These are phyloP conservation scores for Cyclocybe aegerita DNA, from an alignment of 768 basidiomycete species.

Conservation along the genomic window DNA sequence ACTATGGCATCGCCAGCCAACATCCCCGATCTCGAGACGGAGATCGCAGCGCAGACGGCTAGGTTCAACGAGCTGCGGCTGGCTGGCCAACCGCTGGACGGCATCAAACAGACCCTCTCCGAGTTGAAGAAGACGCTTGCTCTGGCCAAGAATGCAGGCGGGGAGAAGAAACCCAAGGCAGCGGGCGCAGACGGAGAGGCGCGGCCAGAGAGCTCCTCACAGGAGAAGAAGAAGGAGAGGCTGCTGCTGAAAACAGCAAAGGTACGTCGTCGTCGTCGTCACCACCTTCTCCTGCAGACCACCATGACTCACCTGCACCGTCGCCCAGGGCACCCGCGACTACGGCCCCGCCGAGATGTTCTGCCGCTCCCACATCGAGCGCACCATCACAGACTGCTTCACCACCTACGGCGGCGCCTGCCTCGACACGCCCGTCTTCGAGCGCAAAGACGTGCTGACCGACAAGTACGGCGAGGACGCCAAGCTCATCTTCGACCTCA, in stretches of 20 bases:
- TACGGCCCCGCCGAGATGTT: constrained; percentile 92
- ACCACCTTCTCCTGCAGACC: constrained; percentile 3
- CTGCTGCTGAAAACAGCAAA: constrained; percentile 92
- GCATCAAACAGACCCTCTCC: constrained; percentile 65
- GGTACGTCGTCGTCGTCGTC: constrained; percentile 40
- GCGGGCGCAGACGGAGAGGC: constrained; percentile 22
- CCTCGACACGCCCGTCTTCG: constrained; percentile 98
- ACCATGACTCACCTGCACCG: constrained; percentile 7
- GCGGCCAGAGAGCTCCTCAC: constrained; percentile 26
- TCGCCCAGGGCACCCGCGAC: constrained; percentile 83
- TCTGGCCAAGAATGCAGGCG: constrained; percentile 38
- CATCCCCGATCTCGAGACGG: constrained; percentile 39
- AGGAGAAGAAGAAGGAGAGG: constrained; percentile 64
- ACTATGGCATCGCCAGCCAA: constrained; percentile 1
- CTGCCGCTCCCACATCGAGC: constrained; percentile 88
- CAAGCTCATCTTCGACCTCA: constrained; percentile 96
- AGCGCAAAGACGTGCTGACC: constrained; percentile 92
- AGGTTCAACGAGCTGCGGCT: constrained; percentile 63
- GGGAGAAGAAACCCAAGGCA: constrained; percentile 33
- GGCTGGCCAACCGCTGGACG: constrained; percentile 56
- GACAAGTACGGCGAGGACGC: constrained; percentile 98
- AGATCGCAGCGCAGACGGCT: constrained; percentile 55
- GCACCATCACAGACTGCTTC: constrained; percentile 84
- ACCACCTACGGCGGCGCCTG: constrained; percentile 86
- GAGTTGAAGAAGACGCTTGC: constrained; percentile 64